These are phyloP conservation scores for Tagetes patula DNA, from an alignment of 129 eudicot genomes.

Conservation along the genomic window DNA sequence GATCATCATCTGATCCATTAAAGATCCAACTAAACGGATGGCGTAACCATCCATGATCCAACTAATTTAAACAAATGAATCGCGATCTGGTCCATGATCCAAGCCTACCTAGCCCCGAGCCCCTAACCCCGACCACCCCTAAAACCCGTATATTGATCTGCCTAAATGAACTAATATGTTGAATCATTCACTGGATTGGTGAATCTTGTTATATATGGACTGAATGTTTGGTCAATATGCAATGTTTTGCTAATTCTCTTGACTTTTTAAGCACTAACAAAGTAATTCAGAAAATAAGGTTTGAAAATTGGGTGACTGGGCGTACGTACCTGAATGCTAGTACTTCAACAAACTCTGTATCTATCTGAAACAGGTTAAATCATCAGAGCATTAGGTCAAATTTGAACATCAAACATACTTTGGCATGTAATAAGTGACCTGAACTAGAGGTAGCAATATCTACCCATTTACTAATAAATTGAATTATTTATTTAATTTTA, in stretches of 20 bases:
- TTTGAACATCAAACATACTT: not conserved
- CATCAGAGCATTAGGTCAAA: slow-evolving; percentile 1
- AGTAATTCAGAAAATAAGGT: not conserved
- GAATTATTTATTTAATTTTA: not conserved
- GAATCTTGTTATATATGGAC: too few species aligned
- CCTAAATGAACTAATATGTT: not conserved
- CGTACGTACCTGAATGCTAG: slow-evolving; percentile 67
- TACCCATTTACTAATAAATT: slow-evolving; percentile 5
- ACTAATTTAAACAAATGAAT: not conserved
- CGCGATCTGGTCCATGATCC: not conserved
- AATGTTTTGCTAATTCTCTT: not conserved
- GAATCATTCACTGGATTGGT: not conserved
- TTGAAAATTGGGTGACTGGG: slow-evolving; percentile 1
- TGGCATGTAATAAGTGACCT: slow-evolving; percentile 4
- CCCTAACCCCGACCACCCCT: not conserved
- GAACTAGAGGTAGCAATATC: not conserved
- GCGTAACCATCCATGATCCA: not conserved
- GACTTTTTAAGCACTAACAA: slow-evolving; percentile 2
- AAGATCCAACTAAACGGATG: not conserved
- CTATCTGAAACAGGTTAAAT: slow-evolving; percentile 49
- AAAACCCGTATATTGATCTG: not conserved
- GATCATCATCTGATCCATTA: not conserved
- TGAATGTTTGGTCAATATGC: not conserved
- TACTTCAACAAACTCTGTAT: slow-evolving; percentile 68
- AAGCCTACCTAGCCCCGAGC: not conserved